Evolutionary conservation across 1,284 basidiomycete species (phyloP).

Genomic region (Singerocomus rubriflavus): DNA sequence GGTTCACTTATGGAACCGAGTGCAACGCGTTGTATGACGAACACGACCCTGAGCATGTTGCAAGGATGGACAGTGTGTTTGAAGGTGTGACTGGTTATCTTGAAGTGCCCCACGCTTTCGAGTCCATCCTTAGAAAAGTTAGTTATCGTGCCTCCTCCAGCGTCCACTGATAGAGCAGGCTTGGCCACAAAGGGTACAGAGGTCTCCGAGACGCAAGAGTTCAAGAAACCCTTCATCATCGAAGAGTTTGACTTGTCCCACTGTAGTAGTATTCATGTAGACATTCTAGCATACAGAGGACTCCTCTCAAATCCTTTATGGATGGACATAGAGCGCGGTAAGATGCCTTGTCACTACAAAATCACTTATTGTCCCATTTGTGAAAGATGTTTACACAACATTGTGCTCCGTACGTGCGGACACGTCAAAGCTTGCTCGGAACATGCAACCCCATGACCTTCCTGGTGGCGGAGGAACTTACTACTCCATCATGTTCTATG

Average conservation of each 20-base stretch:
- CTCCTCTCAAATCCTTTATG: constrained; percentile 13
- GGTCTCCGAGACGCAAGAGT: constrained; percentile 33
- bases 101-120: constrained; percentile 25
- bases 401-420: constrained; percentile 38
- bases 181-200: constrained; percentile 24
- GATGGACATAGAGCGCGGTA: constrained; percentile 22
- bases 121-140: constrained; percentile 32
- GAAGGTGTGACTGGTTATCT: constrained; percentile 19
- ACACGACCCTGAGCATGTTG: constrained; percentile 35
- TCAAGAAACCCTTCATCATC: constrained; percentile 29
- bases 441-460: constrained; percentile 16
- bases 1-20: constrained; percentile 40
- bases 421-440: constrained; percentile 28
- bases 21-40: constrained; percentile 30
- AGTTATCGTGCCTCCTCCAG: not conserved
- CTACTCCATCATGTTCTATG: constrained; percentile 35
- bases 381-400: constrained; percentile 32
- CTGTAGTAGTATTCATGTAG: constrained; percentile 20
- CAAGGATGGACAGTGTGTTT: constrained; percentile 19
- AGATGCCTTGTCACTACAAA: not conserved
- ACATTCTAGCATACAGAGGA: constrained; percentile 28
- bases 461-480: constrained; percentile 25
- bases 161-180: not conserved
- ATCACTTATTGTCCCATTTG: not conserved
- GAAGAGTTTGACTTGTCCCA: constrained; percentile 17